Evolutionary conservation across 257 asterid species (phyloP).

Genomic region (Gentiana dahurica): DNA sequence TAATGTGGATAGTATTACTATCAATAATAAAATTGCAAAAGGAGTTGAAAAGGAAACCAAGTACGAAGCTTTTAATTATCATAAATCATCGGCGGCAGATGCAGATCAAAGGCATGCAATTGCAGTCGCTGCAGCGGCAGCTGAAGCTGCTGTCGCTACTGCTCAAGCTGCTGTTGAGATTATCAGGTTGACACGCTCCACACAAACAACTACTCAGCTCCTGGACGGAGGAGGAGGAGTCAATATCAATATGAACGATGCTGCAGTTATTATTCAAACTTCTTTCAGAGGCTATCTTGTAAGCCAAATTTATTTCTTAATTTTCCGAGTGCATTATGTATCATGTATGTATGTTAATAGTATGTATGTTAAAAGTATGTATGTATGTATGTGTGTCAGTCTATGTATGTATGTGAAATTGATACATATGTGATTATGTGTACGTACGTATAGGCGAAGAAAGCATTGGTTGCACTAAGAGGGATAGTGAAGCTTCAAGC

Average conservation of each 20-base stretch:
- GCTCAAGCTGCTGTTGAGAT: conserved; percentile 79
- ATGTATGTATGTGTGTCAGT: too few species aligned
- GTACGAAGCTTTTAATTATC: too few species aligned
- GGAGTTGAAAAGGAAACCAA: conserved; percentile 16
- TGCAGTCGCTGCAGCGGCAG: conserved; percentile 73
- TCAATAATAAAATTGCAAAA: conserved; percentile 12
- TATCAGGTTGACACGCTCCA: conserved; percentile 43
- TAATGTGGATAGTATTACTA: background rate
- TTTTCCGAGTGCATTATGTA: background rate
- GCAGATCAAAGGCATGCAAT: conserved; percentile 65
- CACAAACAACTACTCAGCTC: background rate
- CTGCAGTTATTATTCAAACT: conserved; percentile 72
- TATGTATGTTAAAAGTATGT: too few species aligned
- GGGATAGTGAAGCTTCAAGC: conserved; percentile 96
- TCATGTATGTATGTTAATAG: too few species aligned
- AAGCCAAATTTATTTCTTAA: conserved; percentile 1
- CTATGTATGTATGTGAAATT: too few species aligned
- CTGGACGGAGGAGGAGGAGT: background rate
- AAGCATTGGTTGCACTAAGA: conserved; percentile 75
- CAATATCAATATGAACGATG: conserved; percentile 30
- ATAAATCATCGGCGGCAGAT: conserved; percentile 1
- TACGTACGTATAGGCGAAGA: conserved; percentile 47
- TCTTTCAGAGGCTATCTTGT: conserved; percentile 79
- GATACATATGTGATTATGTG: too few species aligned
- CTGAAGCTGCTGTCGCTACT: conserved; percentile 68